Conservation (phyloP, 441 rosid species). For the Syzygium malaccense region DNA sequence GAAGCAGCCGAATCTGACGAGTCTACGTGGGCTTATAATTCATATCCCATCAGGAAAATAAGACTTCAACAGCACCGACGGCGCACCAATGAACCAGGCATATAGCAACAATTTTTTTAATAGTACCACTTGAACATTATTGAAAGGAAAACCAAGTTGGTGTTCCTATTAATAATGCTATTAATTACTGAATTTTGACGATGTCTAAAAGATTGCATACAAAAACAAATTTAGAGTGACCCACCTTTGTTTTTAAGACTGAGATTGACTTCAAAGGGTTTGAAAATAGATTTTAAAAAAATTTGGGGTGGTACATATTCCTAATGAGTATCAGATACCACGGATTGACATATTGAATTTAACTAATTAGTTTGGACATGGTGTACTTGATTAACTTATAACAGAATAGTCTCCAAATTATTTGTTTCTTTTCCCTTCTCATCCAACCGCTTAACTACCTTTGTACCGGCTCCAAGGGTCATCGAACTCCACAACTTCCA, state of each 20-base stretch:
- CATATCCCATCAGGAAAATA: background rate
- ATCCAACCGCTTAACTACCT: background rate
- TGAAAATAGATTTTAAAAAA: background rate
- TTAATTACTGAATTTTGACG: background rate
- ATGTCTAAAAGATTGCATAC: background rate
- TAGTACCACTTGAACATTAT: background rate
- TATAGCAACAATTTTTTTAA: background rate
- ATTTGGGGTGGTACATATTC: background rate
- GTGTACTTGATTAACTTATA: background rate
- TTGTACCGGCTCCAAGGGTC: background rate
- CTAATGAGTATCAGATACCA: background rate
- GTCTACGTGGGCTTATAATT: background rate
- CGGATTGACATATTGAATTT: background rate
- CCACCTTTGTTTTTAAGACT: background rate
- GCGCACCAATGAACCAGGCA: background rate
- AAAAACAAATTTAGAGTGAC: background rate
- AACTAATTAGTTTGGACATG: background rate
- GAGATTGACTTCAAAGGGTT: background rate
- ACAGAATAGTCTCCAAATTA: background rate
- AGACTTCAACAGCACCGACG: background rate
- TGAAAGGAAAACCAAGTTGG: background rate
- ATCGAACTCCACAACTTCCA: background rate
- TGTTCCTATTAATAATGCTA: background rate
- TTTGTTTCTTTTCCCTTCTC: background rate
- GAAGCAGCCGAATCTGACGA: background rate